These are phyloP conservation scores for Trichoderma virens DNA, from an alignment of 495 filamentous ascomycete genomes.

Conservation along the genomic window DNA sequence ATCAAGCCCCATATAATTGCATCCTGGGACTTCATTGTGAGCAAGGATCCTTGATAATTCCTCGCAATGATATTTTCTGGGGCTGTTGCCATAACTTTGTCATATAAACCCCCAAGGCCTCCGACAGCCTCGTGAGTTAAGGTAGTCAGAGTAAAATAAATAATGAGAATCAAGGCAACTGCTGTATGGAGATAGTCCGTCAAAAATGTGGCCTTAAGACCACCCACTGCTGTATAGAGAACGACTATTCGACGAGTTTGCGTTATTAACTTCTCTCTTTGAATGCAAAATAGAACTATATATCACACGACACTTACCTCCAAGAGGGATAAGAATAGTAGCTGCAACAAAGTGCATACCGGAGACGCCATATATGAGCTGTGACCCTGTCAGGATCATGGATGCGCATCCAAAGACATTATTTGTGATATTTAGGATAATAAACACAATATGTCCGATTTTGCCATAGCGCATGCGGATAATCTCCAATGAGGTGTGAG, in stretches of 20 bases:
- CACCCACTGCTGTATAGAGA: slow-evolving; percentile 47
- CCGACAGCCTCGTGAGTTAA: slow-evolving; percentile 57
- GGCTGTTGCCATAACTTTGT: slow-evolving; percentile 75
- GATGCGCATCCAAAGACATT: slow-evolving; percentile 67
- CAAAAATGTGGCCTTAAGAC: slow-evolving; percentile 26
- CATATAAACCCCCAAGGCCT: slow-evolving; percentile 70
- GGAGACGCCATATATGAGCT: slow-evolving; percentile 64
- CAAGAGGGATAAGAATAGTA: slow-evolving; percentile 43
- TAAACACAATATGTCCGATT: slow-evolving; percentile 56
- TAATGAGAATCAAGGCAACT: slow-evolving; percentile 68
- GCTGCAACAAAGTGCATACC: slow-evolving; percentile 69
- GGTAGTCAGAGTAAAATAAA: slow-evolving; percentile 73
- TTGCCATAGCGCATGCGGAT: slow-evolving; percentile 31
- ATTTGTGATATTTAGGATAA: slow-evolving; percentile 60
- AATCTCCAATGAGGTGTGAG: slow-evolving; percentile 54
- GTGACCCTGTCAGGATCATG: slow-evolving; percentile 63
- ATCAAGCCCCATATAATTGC: slow-evolving; percentile 43
- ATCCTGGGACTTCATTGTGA: slow-evolving; percentile 45
- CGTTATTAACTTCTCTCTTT: slow-evolving; percentile 60
- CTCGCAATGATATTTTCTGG: slow-evolving; percentile 51
- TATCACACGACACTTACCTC: slow-evolving; percentile 56
- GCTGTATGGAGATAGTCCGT: slow-evolving; percentile 56
- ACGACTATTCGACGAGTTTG: slow-evolving; percentile 61
- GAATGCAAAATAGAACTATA: slow-evolving; percentile 46
- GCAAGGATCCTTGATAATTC: slow-evolving; percentile 40